Base-by-base conservation (phyloP, 2,329 filamentous ascomycete genomes). In the Xylaria arbuscula region DNA sequence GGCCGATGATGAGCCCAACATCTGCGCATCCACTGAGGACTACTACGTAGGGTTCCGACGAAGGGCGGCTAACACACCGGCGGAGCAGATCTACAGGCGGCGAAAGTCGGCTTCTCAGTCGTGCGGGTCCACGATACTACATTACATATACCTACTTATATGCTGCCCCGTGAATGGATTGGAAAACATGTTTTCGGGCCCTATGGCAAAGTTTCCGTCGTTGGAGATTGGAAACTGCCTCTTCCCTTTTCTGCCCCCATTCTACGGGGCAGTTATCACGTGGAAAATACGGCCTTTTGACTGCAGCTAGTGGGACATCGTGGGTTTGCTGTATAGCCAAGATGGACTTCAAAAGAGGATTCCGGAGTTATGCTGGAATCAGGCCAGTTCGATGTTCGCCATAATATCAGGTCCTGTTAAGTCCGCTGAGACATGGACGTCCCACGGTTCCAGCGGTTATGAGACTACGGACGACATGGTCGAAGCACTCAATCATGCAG, bases 1-100 rank as follows among this genome's bases (percentile, higher is more conserved):
- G 68, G 68, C 68, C 68, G 68, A 70, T 62, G 62, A 64, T 56
- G 42, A 64, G 56, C 62, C 65, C 51, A 65, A 65, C 48, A 36
- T 28, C 34, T 66, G 24, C 55, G 34, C 51, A 61, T 45, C 34
- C 32, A 62, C 22, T 53, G 45, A 51, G 8, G 24, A 45, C n/a
- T n/a, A n/a, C n/a, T n/a, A 45, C 34, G n/a, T 50, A 65, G 38
- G 60, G 48, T 19, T 55, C 28, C 22, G 45, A 38, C 32, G 40
- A 53, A 40, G 24, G 50, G 24, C 13, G 58, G 64, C 61, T 45
- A 62, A 60, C 42, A 64, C 58, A 50, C 50, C 32, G 32, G 22
- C 38, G 36, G 57, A 66, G 64, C 28, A 57, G 64, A 69, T 69
- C 66, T 59, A 48, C 67, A 57, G 55, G 59, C 64, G 59, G 67